Base-by-base conservation (phyloP, 164 flowering plant genomes). In the Kalanchoe fedtschenkoi region DNA sequence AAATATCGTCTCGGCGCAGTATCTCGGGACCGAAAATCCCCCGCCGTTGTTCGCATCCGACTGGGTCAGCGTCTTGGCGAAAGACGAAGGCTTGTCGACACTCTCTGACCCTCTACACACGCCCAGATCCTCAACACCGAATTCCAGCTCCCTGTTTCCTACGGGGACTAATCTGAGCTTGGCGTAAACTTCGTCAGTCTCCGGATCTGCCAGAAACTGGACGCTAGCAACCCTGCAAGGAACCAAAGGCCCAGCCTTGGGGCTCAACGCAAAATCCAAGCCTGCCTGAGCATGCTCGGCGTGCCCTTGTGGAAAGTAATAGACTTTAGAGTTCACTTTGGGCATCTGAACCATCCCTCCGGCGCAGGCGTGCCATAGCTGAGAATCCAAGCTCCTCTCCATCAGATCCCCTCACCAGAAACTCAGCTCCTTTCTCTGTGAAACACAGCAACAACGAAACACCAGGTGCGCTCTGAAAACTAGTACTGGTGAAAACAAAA, bases 31-130 rank as follows among this genome's bases (percentile, higher is more conserved):
- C 1, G 99, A 93, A 69, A 93, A 90, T 0, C 97, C 99, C 0
- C 99, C 99, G 34, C 99, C 99, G 62, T 93, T 93, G 69, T 93
- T 93, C 2, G 99, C 99, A 70, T 93, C 99, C 6, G 97, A 90
- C 53, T 93, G 99, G 0, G 99, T 93, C 68, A 93, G 70, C 0
- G 97, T 93, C 81, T 93, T 93, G 0, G 96, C 92, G 63, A 93
- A 93, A 0, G 91, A 90, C 0, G 89, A 72, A 3, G 88, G 87
- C 32, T 90, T 93, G 55, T 83, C 91, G 2, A 42, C 60, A 26
- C 61, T 63, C 11, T 80, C 87, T 7, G 64, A 10, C 8, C 70
- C 75, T 53, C 51, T 66, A 32, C 9, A 41, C 51, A 46, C 71
- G 21, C 71, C 81, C 28, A 71, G 72, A 22, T 78, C 80, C 0